Base-by-base conservation (phyloP, 2,329 filamentous ascomycete genomes). In the Penicillium sp. region DNA sequence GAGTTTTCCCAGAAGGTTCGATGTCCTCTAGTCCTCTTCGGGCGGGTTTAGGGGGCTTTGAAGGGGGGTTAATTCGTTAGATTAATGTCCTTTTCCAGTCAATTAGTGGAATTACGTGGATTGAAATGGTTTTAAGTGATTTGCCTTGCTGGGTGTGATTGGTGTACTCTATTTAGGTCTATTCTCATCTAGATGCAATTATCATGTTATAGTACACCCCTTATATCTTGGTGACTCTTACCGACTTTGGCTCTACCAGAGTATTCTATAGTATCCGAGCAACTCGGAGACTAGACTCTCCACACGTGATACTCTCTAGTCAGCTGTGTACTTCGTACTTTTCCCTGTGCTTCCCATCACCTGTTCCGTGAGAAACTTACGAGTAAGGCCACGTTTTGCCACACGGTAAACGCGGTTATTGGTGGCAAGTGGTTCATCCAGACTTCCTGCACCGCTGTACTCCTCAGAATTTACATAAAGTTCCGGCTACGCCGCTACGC, bases 1-100 rank as follows among this genome's bases (percentile, higher is more conserved):
- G 61, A 58, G 52, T 24, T 8, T 39, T 60, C 59, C 55, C 54
- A 59, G 56, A 62, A 61, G 46, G 57, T 63, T 60, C 59, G 59
- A 61, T 55, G 52, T 43, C 34, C n/a, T 22, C 38, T 44, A 47
- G 29, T 21, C 21, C 2, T 36, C 43, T 47, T 47, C 11, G 13
- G 32, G 22, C 24, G 24, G 14, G 13, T n/a, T 36, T 36, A n/a
- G 13, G 10, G 13, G 31, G 10, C 31, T 34, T 34, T 34, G 31
- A 34, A 34, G 31, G 31, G 31, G 31, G 31, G 31, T 11, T 34
- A 11, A 34, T 34, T 34, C 31, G 31, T 34, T 34, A 34, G 31
- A 34, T 34, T 34, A 11, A 34, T 34, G 31, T 11, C 24, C 24
- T 27, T 27, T 27, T 27, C 24, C 24, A 27, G 24, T 27, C 24